phyloP scores from a whole-genome alignment of 371 early-diverging fungal genomes.

The Capillidium heterosporum region DNA sequence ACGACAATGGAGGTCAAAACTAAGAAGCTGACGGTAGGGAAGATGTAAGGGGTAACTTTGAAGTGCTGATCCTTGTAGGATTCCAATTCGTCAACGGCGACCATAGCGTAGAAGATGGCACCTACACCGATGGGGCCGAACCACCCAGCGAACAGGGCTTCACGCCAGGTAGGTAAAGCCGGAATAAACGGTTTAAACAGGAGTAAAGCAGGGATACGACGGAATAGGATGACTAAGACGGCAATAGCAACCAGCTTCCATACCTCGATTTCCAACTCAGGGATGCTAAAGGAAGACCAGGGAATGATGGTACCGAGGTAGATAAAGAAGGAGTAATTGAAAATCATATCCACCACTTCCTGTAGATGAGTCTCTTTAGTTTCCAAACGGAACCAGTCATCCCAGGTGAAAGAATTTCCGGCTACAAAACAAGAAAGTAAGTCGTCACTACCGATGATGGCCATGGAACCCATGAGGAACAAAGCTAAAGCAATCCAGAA shows the following conservation, averaged over 20 bases:
- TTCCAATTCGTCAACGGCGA: conserved; percentile 26
- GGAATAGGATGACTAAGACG: conserved; percentile 57
- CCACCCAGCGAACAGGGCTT: conserved; percentile 89
- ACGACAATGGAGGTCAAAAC: conserved; percentile 57
- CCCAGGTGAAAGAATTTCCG: conserved; percentile 76
- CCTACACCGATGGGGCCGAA: conserved; percentile 91
- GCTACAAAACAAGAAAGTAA: conserved; percentile 81
- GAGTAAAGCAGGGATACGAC: conserved; percentile 65
- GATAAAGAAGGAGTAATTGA: conserved; percentile 80
- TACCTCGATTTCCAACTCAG: conserved; percentile 26
- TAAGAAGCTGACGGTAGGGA: conserved; percentile 46
- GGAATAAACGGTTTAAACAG: conserved; percentile 43
- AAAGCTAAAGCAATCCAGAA: conserved; percentile 71
- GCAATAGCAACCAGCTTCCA: conserved; percentile 54
- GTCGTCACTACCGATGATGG: conserved; percentile 64
- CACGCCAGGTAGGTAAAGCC: conserved; percentile 48
- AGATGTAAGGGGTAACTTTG: conserved; percentile 15
- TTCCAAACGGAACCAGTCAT: conserved; percentile 76
- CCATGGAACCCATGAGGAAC: conserved; percentile 54
- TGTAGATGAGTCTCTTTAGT: conserved; percentile 74
- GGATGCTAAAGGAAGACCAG: conserved; percentile 42
- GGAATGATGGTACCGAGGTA: conserved; percentile 82
- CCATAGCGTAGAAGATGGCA: conserved; percentile 58
- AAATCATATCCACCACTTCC: conserved; percentile 76
- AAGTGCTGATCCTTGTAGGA: conserved; percentile 10